These are phyloP conservation scores for Betula pendula DNA, from an alignment of 306 rosid species.

Conservation along the genomic window DNA sequence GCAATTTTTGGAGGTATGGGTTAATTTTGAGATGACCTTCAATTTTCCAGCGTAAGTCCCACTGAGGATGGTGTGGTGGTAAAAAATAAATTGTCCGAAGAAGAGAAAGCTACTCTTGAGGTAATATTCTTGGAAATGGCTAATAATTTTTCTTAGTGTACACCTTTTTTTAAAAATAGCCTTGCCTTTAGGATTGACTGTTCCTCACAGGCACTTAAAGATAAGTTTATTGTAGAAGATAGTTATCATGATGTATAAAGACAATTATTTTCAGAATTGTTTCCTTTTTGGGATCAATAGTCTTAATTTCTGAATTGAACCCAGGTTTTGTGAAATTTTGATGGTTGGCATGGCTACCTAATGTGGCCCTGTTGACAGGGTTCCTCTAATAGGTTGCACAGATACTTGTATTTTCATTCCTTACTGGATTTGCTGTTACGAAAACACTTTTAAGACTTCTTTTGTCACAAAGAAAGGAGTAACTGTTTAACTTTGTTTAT, in stretches of 20 bases:
- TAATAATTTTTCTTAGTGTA: neutral
- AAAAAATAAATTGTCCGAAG: conserved; percentile 57
- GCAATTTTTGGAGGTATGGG: conserved; percentile 28
- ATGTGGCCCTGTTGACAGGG: neutral
- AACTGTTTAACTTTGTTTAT: neutral
- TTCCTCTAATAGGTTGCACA: neutral
- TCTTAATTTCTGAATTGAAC: neutral
- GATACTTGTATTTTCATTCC: neutral
- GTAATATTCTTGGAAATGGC: conserved; percentile 40
- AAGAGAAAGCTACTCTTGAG: conserved; percentile 74
- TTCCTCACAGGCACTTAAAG: neutral
- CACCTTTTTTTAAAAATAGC: neutral
- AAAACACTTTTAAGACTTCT: neutral
- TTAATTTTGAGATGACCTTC: conserved; percentile 30
- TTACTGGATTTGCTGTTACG: neutral
- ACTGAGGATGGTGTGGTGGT: conserved; percentile 56
- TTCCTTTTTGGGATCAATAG: neutral
- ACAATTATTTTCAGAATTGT: neutral
- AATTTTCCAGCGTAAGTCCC: conserved; percentile 60
- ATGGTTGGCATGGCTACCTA: neutral
- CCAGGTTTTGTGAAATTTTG: neutral
- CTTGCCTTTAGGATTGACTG: neutral
- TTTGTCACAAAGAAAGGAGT: neutral
- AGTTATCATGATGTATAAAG: neutral
- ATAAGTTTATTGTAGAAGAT: neutral